Evolutionary conservation across 805 yeast genomes (phyloP), one percentile per base, ranked within the genome.

Genomic region (Brettanomyces anomalus): DNA sequence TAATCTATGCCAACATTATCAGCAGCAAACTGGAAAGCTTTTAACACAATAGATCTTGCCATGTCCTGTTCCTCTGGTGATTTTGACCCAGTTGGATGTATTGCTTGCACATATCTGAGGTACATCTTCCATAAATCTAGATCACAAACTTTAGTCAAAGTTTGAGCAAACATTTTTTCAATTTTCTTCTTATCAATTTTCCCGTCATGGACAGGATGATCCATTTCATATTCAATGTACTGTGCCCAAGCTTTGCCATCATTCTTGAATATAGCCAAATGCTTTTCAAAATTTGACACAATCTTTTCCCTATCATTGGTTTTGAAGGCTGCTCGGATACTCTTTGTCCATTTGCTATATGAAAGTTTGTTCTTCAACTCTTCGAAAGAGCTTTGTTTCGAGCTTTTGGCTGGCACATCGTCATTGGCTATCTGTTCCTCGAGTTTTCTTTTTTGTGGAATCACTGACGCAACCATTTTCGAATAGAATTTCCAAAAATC

Each of bases 11-110:
- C 96, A 40, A 89, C 85, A 46, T 79, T 75, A 24, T 72, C 77
- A 16, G 85, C 66, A 1, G 94, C 95, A 57, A 84, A 76, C 47
- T 88, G 94, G 58, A 80, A 90, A 0, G 96, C 95, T 56, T 79
- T 82, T 15, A 81, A 68, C 13, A 89, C 84, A 2, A 76, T 72
- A 10, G 79, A 72, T 49, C 93, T 67, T 0, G 93, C 89, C 48
- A 74, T 79, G 56, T 83, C 94, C 10, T 24, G 28, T 11, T 24
- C 28, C 13, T 32, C 34, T 14, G 7, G 18, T n/a, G 15, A n/a
- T n/a, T 32, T 16, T 31, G 93, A 93, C 19, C 90, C 94, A 33
- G 46, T 49, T 18, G 82, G 70, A 53, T 84, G 79, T 43, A 72
- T 76, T 36, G 86, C 69, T 43, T 89, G 77, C 24, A 89, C 86